Evolutionary conservation across 176 grass and related monocot species (phyloP), one percentile per base, ranked within the genome.

Genomic region (maize (Zea mays)): DNA sequence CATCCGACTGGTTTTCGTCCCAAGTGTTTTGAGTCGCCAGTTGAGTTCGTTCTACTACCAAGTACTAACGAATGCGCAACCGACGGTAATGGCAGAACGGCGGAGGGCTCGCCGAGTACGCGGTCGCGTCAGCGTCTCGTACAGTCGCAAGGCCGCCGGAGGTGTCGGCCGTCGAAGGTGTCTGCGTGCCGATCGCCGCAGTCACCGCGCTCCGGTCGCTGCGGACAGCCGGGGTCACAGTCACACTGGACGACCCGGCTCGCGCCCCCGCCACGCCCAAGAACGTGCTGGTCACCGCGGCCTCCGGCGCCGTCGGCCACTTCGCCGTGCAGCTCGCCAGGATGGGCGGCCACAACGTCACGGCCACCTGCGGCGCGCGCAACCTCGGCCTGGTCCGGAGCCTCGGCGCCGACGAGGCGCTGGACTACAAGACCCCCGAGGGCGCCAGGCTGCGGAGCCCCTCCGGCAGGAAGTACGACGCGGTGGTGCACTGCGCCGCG

Each of bases 281-380:
- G 65, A 91, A 84, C 62, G 81, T 86, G 51, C 79, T 97, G 35
- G 79, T 97, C 52, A 97, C 94, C 12, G 94, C 88, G 2, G 94
- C 94, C 2, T 97, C 94, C 0, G 91, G 91, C 58, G 94, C 88
- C 45, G 91, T 93, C 5, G 94, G 94, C 10, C 88, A 90, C 76
- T 93, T 72, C 67, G 85, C 86, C n/a, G 91, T 97, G 69, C 94
- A 97, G 72, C 82, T 93, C 4, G 90, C 88, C 3, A 91, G 87
- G 78, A 79, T 88, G 1, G 88, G 86, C 2, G 86, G 91, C 10
- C 48, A 88, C 10, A 82, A 82, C 74, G 86, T 88, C 38, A 97
- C 94, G 3, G 82, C 94, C 49, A 97, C 91, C 59, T 93, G 91
- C 71, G 91, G 94, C 56, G 84, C 62, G 33, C 91, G 94, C 21